Base-by-base conservation (phyloP, 1,139 yeast genomes). In the Protomyces arabidopsidicola region DNA sequence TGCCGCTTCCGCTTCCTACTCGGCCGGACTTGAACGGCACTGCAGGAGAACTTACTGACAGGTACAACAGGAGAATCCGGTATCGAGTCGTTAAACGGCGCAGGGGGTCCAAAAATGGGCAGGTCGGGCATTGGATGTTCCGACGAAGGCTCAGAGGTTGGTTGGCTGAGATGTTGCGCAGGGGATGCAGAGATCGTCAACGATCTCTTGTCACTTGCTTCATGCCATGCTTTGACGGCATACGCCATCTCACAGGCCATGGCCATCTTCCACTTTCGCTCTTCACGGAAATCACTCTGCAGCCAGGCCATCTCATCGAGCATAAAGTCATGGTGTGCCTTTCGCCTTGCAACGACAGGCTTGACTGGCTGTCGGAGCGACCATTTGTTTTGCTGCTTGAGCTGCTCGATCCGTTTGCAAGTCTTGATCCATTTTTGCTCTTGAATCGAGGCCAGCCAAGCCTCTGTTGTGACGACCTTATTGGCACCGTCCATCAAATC, bases 341-440 rank as follows among this genome's bases (percentile, higher is more conserved):
- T 78, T 22, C 76, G 73, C 9, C 81, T 74, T 0, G 98, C 97
- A 68, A 90, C 95, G 31, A 79, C 73, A 70, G 81, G 86, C 68
- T 82, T 81, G 62, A 82, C 79, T 0, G 96, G 96, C 73, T 95
- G 98, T 60, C 96, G 81, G 64, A 91, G 77, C 34, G 97, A 87
- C 98, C 98, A 95, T 70, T 88, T 85, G 4, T 90, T 89, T 65
- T 87, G 86, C 62, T 96, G 79, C 72, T 90, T 89, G 67, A 95
- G 79, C 72, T 91, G 98, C 72, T 93, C 98, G 55, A 95, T 91
- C 65, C 98, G 82, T 2, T 95, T 88, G 71, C 90, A 88, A 16
- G 90, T 84, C n/a, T 90, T 97, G 0, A 96, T 90, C 9, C 93
- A 84, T 72, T 91, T 88, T 8, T 97, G 96, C 72, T 93, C 99